A percentile compares a stretch with the other conserved stretches of the same genome.
phyloP scores from a whole-genome alignment of 2,329 filamentous ascomycete genomes.

The Exophiala oligosperma region DNA sequence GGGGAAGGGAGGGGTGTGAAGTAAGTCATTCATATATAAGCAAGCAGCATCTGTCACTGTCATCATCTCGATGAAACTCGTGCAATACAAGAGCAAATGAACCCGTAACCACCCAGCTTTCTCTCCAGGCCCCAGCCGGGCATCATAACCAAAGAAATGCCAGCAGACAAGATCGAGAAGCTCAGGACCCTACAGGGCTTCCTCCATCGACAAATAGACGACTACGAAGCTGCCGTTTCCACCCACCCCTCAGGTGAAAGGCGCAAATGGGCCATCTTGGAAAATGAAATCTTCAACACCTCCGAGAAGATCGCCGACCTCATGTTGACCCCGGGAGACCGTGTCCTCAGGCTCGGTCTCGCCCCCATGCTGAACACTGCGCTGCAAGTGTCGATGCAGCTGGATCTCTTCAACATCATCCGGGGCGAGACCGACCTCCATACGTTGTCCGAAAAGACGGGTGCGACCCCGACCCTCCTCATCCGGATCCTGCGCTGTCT shows the following conservation, averaged over 20 bases:
- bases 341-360: background rate
- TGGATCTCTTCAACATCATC: slow-evolving; percentile 1
- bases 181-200: background rate
- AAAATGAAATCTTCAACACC: background rate
- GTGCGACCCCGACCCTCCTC: background rate
- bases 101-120: no score
- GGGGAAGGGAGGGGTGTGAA: no score
- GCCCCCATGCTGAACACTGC: background rate
- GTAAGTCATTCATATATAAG: no score
- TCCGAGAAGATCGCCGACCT: background rate
- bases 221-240: background rate
- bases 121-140: background rate
- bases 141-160: background rate
- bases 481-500: background rate
- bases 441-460: background rate
- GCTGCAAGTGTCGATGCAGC: background rate
- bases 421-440: background rate
- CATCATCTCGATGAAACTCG: no score
- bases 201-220: background rate
- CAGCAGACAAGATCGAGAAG: background rate
- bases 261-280: background rate
- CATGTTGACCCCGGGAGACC: background rate
- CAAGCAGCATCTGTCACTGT: no score
- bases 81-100: no score
- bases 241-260: background rate